Percentiles rank a stretch among this genome's conserved stretches.
phyloP scores from a whole-genome alignment of 495 filamentous ascomycete species.

The Amorphotheca resinae region DNA sequence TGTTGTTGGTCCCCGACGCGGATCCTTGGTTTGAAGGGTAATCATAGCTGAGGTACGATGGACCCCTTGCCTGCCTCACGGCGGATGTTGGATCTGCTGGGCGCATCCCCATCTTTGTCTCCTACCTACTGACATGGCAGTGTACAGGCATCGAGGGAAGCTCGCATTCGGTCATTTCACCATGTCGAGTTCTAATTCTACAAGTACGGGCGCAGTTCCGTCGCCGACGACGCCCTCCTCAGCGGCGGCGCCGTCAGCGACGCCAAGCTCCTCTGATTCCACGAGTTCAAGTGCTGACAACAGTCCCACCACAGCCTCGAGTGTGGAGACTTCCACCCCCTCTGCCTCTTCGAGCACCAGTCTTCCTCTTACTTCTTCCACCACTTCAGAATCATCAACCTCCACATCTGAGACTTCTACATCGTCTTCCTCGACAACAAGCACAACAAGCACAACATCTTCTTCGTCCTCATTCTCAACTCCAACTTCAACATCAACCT shows the following conservation, averaged over 20 bases:
- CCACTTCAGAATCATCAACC: slow-evolving; percentile 4
- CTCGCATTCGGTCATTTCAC: slow-evolving; percentile 25
- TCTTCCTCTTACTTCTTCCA: slow-evolving; percentile 6
- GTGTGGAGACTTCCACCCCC: slow-evolving; percentile 10
- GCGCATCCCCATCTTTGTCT: too few species aligned
- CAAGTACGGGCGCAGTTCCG: slow-evolving; percentile 23
- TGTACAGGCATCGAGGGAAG: slow-evolving; percentile 20
- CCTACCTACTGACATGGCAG: slow-evolving; percentile 32
- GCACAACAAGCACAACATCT: slow-evolving; percentile 21
- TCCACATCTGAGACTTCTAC: slow-evolving; percentile 17
- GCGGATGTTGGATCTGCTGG: too few species aligned
- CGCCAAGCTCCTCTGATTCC: slow-evolving; percentile 4
- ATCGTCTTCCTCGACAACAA: slow-evolving; percentile 11
- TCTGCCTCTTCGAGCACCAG: slow-evolving; percentile 6
- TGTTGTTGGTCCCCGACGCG: not conserved
- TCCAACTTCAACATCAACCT: slow-evolving; percentile 8
- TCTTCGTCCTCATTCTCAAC: slow-evolving; percentile 4
- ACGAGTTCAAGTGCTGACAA: slow-evolving; percentile 16
- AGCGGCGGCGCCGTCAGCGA: slow-evolving; percentile 2
- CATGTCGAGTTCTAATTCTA: slow-evolving; percentile 31
- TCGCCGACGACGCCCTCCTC: slow-evolving; percentile 8
- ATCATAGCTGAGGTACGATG: too few species aligned
- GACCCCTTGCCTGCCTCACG: too few species aligned
- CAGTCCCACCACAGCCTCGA: slow-evolving; percentile 13
- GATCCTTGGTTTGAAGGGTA: slow-evolving; percentile 10